phyloP scores from a whole-genome alignment of 129 eudicot species.

The Calendula officinalis region DNA sequence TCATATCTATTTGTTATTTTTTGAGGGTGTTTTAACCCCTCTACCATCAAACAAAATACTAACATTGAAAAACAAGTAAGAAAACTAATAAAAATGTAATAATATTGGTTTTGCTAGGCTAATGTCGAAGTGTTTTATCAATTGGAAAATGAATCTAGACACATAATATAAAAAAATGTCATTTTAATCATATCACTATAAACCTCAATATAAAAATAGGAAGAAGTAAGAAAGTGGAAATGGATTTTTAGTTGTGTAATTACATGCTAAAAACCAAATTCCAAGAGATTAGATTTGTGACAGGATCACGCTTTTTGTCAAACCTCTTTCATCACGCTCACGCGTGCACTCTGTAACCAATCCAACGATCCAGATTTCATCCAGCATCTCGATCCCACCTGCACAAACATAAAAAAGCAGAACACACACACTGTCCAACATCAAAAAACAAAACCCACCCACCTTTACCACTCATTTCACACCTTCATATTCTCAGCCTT shows the following conservation, averaged over 20 bases:
- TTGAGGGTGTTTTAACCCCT: no score
- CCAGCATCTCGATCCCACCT: slow-evolving; percentile 20
- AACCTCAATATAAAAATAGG: neutral
- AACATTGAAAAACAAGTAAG: no score
- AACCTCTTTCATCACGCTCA: slow-evolving; percentile 37
- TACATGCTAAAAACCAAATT: slow-evolving; percentile 11
- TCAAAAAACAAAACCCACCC: slow-evolving; percentile 29
- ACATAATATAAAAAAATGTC: no score
- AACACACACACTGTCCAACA: slow-evolving; percentile 30
- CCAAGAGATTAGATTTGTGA: slow-evolving; percentile 34
- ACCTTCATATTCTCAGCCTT: neutral
- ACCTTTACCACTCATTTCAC: slow-evolving; percentile 25
- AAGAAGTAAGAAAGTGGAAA: neutral
- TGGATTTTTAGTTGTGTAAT: slow-evolving; percentile 8
- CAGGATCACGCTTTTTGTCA: slow-evolving; percentile 39
- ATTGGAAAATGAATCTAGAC: no score
- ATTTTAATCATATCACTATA: no score
- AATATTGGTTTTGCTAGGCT: no score
- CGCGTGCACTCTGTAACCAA: slow-evolving; percentile 37
- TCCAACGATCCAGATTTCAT: slow-evolving; percentile 12
- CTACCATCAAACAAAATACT: no score
- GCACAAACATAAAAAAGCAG: slow-evolving; percentile 25
- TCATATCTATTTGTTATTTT: no score
- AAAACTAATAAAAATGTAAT: no score
- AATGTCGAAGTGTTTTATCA: no score